Evolutionary conservation across 192 early-diverging fungal species (phyloP).

Genomic region (Gonapodya sp.): DNA sequence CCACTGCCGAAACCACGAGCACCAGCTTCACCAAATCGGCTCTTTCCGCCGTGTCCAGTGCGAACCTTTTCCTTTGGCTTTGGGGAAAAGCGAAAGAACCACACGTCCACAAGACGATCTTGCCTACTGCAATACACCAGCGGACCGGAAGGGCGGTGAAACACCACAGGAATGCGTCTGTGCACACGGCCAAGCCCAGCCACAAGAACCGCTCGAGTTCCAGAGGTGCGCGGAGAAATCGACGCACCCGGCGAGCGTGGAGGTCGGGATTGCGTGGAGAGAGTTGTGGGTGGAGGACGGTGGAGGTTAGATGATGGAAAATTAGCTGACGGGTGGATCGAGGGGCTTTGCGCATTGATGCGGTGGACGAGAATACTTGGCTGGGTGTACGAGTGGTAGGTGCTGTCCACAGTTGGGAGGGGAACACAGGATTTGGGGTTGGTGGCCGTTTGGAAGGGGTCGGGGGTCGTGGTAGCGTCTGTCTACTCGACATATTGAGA

Average conservation of each 20-base stretch:
- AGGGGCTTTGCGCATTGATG: background rate
- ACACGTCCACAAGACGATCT: background rate
- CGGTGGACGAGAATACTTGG: background rate
- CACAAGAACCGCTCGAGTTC: conserved; percentile 42
- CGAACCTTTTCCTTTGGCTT: background rate
- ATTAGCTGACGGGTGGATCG: too few species aligned
- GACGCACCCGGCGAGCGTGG: background rate
- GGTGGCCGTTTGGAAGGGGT: background rate
- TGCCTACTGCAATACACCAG: background rate
- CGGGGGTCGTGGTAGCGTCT: background rate
- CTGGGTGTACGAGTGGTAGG: background rate
- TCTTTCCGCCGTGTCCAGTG: conserved; percentile 41
- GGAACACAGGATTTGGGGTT: background rate
- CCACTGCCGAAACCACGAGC: conserved; percentile 64
- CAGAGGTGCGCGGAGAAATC: background rate
- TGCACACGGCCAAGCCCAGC: conserved; percentile 83
- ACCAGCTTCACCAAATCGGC: conserved; percentile 84
- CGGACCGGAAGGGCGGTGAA: conserved; percentile 90
- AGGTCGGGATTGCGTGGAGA: background rate
- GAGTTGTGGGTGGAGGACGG: background rate
- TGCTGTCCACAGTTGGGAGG: background rate
- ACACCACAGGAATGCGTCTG: conserved; percentile 91
- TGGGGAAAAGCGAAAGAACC: background rate
- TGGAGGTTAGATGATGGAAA: background rate
- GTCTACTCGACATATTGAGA: too few species aligned